Percentiles rank a stretch among this genome's conserved stretches.
phyloP scores from a whole-genome alignment of 2,329 filamentous ascomycete species.

The Penicillium sp. region DNA sequence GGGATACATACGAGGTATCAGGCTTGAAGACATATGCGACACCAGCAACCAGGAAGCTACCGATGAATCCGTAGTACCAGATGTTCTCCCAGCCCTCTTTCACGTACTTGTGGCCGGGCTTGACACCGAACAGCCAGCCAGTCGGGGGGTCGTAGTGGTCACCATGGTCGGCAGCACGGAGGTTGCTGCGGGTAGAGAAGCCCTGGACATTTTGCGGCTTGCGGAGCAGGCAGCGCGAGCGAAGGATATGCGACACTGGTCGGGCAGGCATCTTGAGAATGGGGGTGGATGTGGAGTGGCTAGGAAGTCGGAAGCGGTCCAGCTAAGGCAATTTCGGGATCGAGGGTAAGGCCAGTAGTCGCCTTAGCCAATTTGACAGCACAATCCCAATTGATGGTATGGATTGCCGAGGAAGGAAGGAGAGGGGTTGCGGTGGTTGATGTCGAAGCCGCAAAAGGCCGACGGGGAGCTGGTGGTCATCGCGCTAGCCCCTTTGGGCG shows the following conservation, averaged over 20 bases:
- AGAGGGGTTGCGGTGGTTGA: slow-evolving; percentile 31
- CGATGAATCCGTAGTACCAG: slow-evolving; percentile 82
- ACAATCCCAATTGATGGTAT: slow-evolving; percentile 28
- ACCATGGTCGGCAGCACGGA: slow-evolving; percentile 58
- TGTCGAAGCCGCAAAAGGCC: slow-evolving; percentile 43
- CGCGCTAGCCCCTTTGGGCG: slow-evolving; percentile 30
- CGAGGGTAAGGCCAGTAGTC: slow-evolving; percentile 8
- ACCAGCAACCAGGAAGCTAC: slow-evolving; percentile 69
- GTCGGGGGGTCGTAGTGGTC: slow-evolving; percentile 84
- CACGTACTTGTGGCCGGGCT: slow-evolving; percentile 92
- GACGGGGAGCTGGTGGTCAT: slow-evolving; percentile 30
- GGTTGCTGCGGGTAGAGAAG: slow-evolving; percentile 43
- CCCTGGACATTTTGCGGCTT: slow-evolving; percentile 35
- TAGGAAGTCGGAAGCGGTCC: slow-evolving; percentile 7
- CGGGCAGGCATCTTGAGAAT: slow-evolving; percentile 41
- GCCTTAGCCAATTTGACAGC: slow-evolving; percentile 13
- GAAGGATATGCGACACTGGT: slow-evolving; percentile 39
- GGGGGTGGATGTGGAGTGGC: slow-evolving; percentile 13
- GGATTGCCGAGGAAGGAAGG: slow-evolving; percentile 28
- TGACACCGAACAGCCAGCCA: slow-evolving; percentile 91
- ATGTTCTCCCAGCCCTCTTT: slow-evolving; percentile 94
- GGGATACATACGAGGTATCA: slow-evolving; percentile 84
- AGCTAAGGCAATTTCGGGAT: slow-evolving; percentile 1
- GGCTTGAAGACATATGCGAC: slow-evolving; percentile 95
- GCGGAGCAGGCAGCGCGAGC: slow-evolving; percentile 41